A percentile compares a stretch with the other conserved stretches of the same genome.
These are phyloP conservation scores for Asterionellopsis glacialis DNA, from an alignment of 108 stramenopile species.

Conservation along the genomic window DNA sequence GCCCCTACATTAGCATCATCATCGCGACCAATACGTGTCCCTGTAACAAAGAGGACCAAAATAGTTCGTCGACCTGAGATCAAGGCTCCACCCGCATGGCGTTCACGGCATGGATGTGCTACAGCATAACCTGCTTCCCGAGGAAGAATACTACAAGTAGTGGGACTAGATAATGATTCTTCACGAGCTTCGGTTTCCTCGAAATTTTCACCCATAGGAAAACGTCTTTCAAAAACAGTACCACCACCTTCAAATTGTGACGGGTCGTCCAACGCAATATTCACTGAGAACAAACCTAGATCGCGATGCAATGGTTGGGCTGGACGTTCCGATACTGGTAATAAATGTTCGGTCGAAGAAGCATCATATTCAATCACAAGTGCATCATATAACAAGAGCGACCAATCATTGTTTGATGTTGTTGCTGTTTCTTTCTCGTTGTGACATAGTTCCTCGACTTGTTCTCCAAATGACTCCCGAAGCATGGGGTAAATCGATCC, in stretches of 20 bases:
- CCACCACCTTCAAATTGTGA: slow-evolving; percentile 60
- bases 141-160: slow-evolving; percentile 18
- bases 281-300: slow-evolving; percentile 59
- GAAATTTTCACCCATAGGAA: slow-evolving; percentile 4
- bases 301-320: slow-evolving; percentile 67
- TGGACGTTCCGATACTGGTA: not conserved
- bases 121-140: slow-evolving; percentile 46
- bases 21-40: not conserved
- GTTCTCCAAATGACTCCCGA: slow-evolving; percentile 37
- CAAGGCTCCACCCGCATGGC: slow-evolving; percentile 67
- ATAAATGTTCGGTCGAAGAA: slow-evolving; percentile 29
- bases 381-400: slow-evolving; percentile 55
- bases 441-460: not conserved
- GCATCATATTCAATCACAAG: slow-evolving; percentile 70
- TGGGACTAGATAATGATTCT: not conserved
- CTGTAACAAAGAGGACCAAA: slow-evolving; percentile 64
- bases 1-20: too few relatives aligned
- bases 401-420: slow-evolving; percentile 8
- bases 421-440: not conserved
- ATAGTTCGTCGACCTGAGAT: slow-evolving; percentile 55
- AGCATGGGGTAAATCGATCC: slow-evolving; percentile 50
- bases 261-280: slow-evolving; percentile 51
- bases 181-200: not conserved
- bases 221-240: slow-evolving; percentile 65
- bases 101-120: slow-evolving; percentile 41